A percentile compares a stretch with the other conserved stretches of the same genome.
These are phyloP conservation scores for Tuber brumale DNA, from an alignment of 495 filamentous ascomycete genomes.

Conservation along the genomic window DNA sequence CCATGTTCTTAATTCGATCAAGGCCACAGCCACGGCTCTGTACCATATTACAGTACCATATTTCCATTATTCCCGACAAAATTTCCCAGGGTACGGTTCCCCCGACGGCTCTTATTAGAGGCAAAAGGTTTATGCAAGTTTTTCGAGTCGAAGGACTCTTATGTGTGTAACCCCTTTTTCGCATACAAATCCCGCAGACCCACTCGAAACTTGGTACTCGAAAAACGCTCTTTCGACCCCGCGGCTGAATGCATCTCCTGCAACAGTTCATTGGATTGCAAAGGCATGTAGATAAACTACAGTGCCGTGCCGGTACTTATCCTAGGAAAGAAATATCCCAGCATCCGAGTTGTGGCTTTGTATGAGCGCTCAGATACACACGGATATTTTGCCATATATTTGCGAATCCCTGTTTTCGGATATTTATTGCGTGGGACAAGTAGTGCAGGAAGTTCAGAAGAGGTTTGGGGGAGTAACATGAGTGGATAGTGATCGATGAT, in stretches of 20 bases:
- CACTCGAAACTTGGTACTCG: too few species aligned
- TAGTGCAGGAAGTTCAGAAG: neutral
- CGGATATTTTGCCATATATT: too few species aligned
- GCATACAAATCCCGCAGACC: too few species aligned
- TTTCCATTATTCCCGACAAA: neutral
- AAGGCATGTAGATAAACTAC: neutral
- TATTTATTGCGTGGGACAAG: neutral
- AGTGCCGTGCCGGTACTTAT: neutral
- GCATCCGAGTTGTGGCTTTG: too few species aligned
- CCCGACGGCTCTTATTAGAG: neutral
- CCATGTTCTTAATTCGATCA: neutral
- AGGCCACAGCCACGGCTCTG: neutral
- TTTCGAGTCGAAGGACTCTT: too few species aligned
- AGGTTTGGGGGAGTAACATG: neutral
- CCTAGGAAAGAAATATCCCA: too few species aligned
- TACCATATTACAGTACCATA: neutral
- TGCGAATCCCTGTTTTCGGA: neutral
- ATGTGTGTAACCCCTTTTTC: too few species aligned
- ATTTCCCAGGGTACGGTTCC: neutral
- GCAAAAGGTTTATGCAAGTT: too few species aligned
- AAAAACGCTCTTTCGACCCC: too few species aligned
- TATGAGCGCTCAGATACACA: too few species aligned
- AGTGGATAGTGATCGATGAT: neutral
- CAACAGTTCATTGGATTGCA: neutral
- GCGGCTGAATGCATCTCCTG: neutral